Evolutionary conservation across 225 moss, liverwort and hornwort genomes (phyloP), one percentile per base, ranked within the genome.

Genomic region (Physcomitrium patens): DNA sequence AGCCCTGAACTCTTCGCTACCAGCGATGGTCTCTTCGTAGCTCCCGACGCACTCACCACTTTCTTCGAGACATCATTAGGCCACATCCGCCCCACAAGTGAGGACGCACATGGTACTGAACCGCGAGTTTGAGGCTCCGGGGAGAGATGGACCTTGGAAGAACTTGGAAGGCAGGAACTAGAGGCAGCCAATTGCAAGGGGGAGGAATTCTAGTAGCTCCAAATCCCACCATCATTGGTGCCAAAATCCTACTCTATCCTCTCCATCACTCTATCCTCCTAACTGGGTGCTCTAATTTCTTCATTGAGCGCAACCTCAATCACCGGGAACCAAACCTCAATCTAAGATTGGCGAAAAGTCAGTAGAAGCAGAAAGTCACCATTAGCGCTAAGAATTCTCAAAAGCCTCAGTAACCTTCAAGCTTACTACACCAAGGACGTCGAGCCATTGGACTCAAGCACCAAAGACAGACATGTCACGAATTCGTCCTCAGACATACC

Each of bases 141-240:
- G 15, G 68, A 17, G 23, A 20, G 5, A 28, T 26, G 28, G 45
- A 77, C 50, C 63, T 26, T 43, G 12, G 37, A 44, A 17, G 66
- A 44, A n/a, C 37, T 58, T 28, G 68, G 74, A 63, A 69, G 53
- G 63, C 69, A 69, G 67, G 79, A 82, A 73, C 78, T 76, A 46
- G 65, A 57, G 54, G 77, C 78, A 48, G 85, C 85, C 85, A 85
- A 82, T 37, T 60, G 72, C 24, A 43, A 60, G 9, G 18, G 48
- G 64, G 20, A 44, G 41, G 13, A 68, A 60, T 31, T 41, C 9
- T 47, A 17, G 52, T 3, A 79, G 19, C 60, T 76, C 52, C 53
- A 7, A 52, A 62, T 46, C 65, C 70, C 69, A 15, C 65, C 65
- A 76, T 68, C 80, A 80, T 80, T 70, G 80, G 65, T 66, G 50